These are phyloP conservation scores for Gossypium davidsonii DNA, from an alignment of 441 rosid species.

Conservation along the genomic window DNA sequence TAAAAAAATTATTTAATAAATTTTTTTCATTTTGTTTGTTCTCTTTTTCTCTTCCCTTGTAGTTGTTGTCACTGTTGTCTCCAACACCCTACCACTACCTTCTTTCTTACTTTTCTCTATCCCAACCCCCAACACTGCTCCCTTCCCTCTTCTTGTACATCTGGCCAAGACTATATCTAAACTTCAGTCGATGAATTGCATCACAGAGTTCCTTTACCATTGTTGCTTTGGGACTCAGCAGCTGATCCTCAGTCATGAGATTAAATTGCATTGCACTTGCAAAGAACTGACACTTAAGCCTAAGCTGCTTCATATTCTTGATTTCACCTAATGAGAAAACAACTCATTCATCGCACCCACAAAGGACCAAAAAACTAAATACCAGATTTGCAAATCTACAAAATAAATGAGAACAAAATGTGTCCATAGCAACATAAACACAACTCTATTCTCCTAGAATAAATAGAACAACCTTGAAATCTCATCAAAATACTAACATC, in stretches of 20 bases:
- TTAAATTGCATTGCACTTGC: slow-evolving; percentile 69
- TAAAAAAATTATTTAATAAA: no score
- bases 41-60: no score
- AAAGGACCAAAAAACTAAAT: slow-evolving; percentile 49
- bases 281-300: slow-evolving; percentile 63
- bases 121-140: no score
- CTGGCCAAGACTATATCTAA: slow-evolving; percentile 59
- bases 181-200: slow-evolving; percentile 48
- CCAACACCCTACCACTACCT: no score
- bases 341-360: slow-evolving; percentile 51
- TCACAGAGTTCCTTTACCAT: slow-evolving; percentile 42
- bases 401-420: slow-evolving; percentile 54
- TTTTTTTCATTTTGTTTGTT: no score
- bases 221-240: slow-evolving; percentile 35
- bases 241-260: slow-evolving; percentile 54
- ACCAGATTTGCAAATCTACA: slow-evolving; percentile 68
- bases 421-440: slow-evolving; percentile 45
- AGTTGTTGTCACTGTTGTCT: no score
- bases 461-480: background rate
- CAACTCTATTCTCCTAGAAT: slow-evolving; percentile 23
- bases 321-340: slow-evolving; percentile 72
- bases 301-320: slow-evolving; percentile 48
- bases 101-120: no score
- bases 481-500: background rate
- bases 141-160: slow-evolving; percentile 37